Conservation (phyloP, 352 stramenopile species). For the Pythium angustatum region DNA sequence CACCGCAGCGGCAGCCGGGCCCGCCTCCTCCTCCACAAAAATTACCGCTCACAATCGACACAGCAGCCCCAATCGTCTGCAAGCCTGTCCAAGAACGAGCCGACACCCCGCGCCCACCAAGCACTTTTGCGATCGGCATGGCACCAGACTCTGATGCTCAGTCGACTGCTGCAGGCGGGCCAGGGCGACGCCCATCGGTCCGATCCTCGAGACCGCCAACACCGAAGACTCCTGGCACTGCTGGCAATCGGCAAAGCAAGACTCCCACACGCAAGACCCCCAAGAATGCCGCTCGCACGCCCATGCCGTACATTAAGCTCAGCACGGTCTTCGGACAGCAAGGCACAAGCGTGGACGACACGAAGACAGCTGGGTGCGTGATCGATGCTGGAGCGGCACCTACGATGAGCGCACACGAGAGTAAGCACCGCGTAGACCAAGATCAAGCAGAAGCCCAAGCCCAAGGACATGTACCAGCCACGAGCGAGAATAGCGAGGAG, state of each 20-base stretch:
- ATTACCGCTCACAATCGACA: not conserved
- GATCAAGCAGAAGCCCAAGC: not conserved
- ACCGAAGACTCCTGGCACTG: too few species aligned
- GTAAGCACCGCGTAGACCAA: not conserved
- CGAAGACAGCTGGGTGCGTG: too few species aligned
- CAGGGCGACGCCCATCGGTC: too few species aligned
- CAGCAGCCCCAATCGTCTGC: not conserved
- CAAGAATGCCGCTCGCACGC: not conserved
- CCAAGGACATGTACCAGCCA: not conserved
- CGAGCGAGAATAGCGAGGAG: not conserved
- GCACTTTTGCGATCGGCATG: not conserved
- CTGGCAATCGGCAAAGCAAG: not conserved
- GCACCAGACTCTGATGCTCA: too few species aligned
- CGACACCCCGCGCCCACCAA: not conserved
- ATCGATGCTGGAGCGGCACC: too few species aligned
- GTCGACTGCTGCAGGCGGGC: too few species aligned
- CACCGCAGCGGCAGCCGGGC: too few species aligned
- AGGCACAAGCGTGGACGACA: not conserved
- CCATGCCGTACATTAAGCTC: not conserved
- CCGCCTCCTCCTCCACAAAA: too few species aligned
- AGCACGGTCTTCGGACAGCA: not conserved
- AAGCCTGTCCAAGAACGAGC: not conserved
- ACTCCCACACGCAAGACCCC: not conserved
- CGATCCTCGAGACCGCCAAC: too few species aligned
- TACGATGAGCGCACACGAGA: not conserved